Conservation (phyloP, 345 rosid genomes). For the Eucalyptus rudis region DNA sequence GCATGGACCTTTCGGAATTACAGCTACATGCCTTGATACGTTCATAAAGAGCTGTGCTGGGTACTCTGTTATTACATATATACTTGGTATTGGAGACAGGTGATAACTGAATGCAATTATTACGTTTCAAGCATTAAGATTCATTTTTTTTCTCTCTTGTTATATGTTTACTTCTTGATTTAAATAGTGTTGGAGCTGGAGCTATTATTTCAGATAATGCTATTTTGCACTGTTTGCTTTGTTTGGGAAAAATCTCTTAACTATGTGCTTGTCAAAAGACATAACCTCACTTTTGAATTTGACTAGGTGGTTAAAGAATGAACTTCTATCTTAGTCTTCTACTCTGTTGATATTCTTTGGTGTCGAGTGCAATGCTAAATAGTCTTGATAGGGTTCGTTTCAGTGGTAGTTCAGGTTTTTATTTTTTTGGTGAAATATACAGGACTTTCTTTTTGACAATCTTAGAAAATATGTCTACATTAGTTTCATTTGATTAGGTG, state of each 20-base stretch:
- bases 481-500: not conserved
- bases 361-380: not conserved
- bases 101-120: not conserved
- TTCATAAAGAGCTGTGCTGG: slow-evolving; percentile 98
- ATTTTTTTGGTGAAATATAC: not conserved
- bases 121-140: not conserved
- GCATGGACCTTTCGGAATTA: slow-evolving; percentile 86
- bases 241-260: not conserved
- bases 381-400: not conserved
- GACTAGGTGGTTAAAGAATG: not conserved
- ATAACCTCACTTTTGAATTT: not conserved
- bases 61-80: slow-evolving; percentile 93
- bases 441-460: not conserved
- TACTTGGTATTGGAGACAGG: slow-evolving; percentile 98
- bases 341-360: not conserved
- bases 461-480: not conserved
- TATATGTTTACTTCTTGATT: not conserved
- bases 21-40: slow-evolving; percentile 88
- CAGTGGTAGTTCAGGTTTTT: not conserved
- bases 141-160: not conserved
- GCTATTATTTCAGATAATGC: not conserved
- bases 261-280: not conserved
- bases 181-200: not conserved
- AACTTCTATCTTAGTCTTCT: not conserved
- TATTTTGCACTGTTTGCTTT: not conserved